Evolutionary conservation across 306 rosid genomes (phyloP).

Genomic region (Carpinus viminea): DNA sequence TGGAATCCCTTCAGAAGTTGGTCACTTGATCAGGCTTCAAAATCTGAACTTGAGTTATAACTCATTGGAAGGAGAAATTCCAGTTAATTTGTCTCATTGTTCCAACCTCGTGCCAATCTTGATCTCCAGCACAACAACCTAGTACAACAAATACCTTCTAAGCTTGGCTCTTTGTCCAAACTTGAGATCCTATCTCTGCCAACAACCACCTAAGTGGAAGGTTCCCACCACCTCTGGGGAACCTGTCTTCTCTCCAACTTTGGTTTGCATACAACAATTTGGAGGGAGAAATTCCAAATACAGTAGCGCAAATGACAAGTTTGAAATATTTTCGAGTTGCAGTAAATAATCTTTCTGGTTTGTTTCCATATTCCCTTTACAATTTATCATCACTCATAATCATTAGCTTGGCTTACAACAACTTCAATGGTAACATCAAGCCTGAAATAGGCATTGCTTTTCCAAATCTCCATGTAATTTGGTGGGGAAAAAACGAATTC

Average conservation of each 20-base stretch:
- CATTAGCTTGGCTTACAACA: not conserved
- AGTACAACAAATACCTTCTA: too few relatives aligned
- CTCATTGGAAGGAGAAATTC: too few relatives aligned
- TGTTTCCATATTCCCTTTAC: not conserved
- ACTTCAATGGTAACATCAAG: not conserved
- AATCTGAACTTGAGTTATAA: too few relatives aligned
- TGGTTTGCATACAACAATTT: not conserved
- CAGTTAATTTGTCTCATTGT: too few relatives aligned
- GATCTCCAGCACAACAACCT: too few relatives aligned
- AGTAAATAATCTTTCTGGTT: not conserved
- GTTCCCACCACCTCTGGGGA: not conserved
- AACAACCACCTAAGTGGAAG: not conserved
- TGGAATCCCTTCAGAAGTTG: too few relatives aligned
- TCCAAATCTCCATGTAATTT: not conserved
- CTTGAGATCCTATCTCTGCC: not conserved
- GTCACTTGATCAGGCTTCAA: too few relatives aligned
- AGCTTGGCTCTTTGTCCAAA: not conserved
- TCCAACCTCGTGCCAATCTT: too few relatives aligned
- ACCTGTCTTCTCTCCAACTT: not conserved
- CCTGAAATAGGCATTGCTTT: not conserved
- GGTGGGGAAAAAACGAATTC: not conserved
- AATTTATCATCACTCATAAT: not conserved
- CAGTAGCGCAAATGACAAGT: not conserved
- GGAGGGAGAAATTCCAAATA: constrained; percentile 5
- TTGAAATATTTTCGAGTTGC: accelerated